Evolutionary conservation across 208 protist genomes (phyloP).

Genomic region (Leishmania arabica): DNA sequence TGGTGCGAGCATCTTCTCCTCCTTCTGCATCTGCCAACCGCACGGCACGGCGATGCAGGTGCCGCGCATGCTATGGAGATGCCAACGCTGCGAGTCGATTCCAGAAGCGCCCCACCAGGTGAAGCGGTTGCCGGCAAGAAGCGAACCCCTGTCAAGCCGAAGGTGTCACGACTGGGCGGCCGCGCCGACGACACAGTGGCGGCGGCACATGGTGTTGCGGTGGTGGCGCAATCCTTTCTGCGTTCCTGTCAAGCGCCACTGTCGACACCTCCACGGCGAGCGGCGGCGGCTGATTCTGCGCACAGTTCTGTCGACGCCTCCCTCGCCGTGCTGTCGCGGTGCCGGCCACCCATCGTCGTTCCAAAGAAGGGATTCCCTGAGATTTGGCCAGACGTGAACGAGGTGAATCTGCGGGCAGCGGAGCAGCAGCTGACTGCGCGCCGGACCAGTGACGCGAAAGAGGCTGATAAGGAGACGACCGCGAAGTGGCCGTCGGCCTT

Average conservation of each 20-base stretch:
- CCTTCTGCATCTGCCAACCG: constrained; percentile 30
- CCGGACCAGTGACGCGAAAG: background rate
- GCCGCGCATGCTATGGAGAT: background rate
- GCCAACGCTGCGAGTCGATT: background rate
- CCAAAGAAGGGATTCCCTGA: constrained; percentile 11
- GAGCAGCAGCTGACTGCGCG: background rate
- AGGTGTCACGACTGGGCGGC: background rate
- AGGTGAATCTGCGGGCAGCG: constrained; percentile 10
- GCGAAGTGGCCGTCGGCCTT: background rate
- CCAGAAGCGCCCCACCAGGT: background rate
- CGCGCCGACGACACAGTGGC: background rate
- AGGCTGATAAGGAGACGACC: background rate
- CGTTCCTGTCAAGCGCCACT: background rate
- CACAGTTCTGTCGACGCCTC: constrained; percentile 7
- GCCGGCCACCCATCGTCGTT: constrained; percentile 5
- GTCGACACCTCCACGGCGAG: background rate
- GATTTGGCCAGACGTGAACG: constrained; percentile 36
- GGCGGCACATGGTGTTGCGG: background rate
- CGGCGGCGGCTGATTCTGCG: background rate
- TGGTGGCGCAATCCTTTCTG: constrained; percentile 23
- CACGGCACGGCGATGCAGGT: background rate
- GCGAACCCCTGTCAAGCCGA: background rate
- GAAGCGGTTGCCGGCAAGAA: background rate
- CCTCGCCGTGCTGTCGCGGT: constrained; percentile 4
- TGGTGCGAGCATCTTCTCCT: constrained; percentile 11